Conservation (phyloP, 2,329 filamentous ascomycete species). For the Paecilomyces dactylethromorphus region DNA sequence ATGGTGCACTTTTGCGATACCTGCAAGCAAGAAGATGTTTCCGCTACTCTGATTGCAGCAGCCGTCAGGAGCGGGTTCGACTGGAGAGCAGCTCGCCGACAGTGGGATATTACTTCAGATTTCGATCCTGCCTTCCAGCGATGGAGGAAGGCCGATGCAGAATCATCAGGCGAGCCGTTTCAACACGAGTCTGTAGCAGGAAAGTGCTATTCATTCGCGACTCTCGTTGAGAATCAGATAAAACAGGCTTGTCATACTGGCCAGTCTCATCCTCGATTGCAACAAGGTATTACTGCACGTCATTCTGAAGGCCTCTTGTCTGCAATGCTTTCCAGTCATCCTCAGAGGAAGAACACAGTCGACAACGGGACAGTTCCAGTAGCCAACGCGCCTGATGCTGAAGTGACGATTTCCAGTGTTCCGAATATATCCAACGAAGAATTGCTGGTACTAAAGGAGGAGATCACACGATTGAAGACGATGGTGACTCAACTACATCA, state of each 20-base stretch:
- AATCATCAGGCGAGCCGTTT: constrained; percentile 10
- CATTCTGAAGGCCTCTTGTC: constrained; percentile 20
- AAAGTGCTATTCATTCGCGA: constrained; percentile 27
- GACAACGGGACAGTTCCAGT: not conserved
- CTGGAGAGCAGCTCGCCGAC: constrained; percentile 16
- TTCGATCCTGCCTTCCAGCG: constrained; percentile 16
- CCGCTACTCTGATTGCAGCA: constrained; percentile 25
- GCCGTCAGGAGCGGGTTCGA: constrained; percentile 31
- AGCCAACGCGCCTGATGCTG: not conserved
- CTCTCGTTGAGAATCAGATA: constrained; percentile 20
- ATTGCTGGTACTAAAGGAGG: constrained; percentile 18
- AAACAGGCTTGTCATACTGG: constrained; percentile 11
- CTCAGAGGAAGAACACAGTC: not conserved
- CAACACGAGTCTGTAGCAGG: constrained; percentile 19
- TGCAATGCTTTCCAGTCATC: constrained; percentile 11
- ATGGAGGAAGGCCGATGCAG: constrained; percentile 20
- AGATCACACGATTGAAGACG: constrained; percentile 22
- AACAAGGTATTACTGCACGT: constrained; percentile 14
- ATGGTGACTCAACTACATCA: constrained; percentile 21
- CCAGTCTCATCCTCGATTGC: constrained; percentile 8
- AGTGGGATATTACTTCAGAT: constrained; percentile 19
- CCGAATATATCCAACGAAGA: constrained; percentile 14
- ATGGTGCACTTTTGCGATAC: constrained; percentile 35
- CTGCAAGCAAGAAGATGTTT: constrained; percentile 23
- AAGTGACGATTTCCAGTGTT: not conserved